phyloP scores from a whole-genome alignment of 805 yeast species.

The Wickerhamomyces kurtzmanii region DNA sequence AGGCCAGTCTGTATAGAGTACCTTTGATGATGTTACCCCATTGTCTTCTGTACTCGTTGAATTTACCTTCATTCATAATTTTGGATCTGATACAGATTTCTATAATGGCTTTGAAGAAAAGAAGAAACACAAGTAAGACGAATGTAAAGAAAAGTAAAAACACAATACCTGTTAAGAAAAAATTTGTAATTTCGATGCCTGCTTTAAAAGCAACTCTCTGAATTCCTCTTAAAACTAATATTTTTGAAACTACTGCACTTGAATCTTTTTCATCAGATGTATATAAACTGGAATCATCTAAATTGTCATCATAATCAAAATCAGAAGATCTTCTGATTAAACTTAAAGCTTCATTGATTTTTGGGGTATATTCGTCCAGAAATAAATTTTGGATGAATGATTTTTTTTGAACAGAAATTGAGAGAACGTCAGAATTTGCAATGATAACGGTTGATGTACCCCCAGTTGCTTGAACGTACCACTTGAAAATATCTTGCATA shows the following conservation, averaged over 20 bases:
- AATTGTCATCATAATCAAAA: constrained; percentile 36
- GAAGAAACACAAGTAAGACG: constrained; percentile 43
- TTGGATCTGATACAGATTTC: constrained; percentile 54
- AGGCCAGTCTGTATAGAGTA: constrained; percentile 70
- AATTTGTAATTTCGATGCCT: constrained; percentile 73
- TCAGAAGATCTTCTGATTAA: constrained; percentile 28
- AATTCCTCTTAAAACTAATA: constrained; percentile 80
- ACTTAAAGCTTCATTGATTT: constrained; percentile 6
- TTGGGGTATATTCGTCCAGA: constrained; percentile 4
- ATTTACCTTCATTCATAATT: constrained; percentile 49
- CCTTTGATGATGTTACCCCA: constrained; percentile 89
- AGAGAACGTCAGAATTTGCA: constrained; percentile 49
- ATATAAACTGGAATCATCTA: constrained; percentile 43
- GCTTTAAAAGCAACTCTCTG: constrained; percentile 85
- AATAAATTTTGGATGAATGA: constrained; percentile 8
- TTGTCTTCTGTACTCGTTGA: constrained; percentile 67
- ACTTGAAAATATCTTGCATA: constrained; percentile 76
- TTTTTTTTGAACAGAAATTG: constrained; percentile 78
- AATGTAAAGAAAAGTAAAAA: constrained; percentile 74
- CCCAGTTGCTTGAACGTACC: constrained; percentile 96
- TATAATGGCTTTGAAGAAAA: constrained; percentile 57
- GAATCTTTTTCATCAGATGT: constrained; percentile 63
- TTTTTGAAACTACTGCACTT: constrained; percentile 48
- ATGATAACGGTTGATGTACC: constrained; percentile 77
- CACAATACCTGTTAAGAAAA: constrained; percentile 80